Percentiles rank a stretch among this genome's conserved stretches.
Conservation (phyloP, 1,139 yeast species). For the Saccharomyces hybrid region DNA sequence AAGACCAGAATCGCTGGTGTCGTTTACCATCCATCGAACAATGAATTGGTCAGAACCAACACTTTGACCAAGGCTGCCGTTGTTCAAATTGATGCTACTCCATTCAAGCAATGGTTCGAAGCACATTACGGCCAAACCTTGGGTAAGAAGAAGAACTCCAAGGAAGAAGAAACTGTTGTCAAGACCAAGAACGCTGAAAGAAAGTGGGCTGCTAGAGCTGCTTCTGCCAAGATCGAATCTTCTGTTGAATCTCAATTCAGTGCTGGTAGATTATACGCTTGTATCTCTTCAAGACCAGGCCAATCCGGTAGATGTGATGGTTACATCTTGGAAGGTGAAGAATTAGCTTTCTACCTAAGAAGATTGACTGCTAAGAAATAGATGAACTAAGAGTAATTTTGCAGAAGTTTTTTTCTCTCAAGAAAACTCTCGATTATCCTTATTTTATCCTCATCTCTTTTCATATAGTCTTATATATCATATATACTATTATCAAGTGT, state of each 20-base stretch:
- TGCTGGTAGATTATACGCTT: conserved; percentile 98
- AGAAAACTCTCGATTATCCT: too few relatives aligned
- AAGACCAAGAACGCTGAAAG: conserved; percentile 80
- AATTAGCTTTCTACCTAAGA: conserved; percentile 99
- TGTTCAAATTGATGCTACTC: conserved; percentile 99
- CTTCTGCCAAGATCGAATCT: conserved; percentile 73
- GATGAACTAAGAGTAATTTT: not conserved
- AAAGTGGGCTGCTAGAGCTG: conserved; percentile 88
- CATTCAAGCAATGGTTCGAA: conserved; percentile 99
- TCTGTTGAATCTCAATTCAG: conserved; percentile 94
- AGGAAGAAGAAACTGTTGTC: conserved; percentile 48
- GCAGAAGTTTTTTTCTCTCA: not conserved
- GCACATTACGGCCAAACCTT: conserved; percentile 91
- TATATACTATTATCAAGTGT: not conserved
- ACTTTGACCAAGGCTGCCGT: conserved; percentile 98
- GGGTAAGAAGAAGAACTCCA: conserved; percentile 57
- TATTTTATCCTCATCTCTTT: not conserved
- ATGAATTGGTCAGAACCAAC: conserved; percentile 99
- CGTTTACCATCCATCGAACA: conserved; percentile 98
- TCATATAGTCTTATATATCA: not conserved
- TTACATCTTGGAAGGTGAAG: conserved; percentile 99
- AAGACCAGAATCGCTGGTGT: conserved; percentile 98
- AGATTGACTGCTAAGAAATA: conserved; percentile 99
- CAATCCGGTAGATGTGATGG: conserved; percentile 99
- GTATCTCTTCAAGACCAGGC: conserved; percentile 99